These are phyloP conservation scores for Stenocarpella maydis DNA, from an alignment of 2,329 filamentous ascomycete species.

Conservation along the genomic window DNA sequence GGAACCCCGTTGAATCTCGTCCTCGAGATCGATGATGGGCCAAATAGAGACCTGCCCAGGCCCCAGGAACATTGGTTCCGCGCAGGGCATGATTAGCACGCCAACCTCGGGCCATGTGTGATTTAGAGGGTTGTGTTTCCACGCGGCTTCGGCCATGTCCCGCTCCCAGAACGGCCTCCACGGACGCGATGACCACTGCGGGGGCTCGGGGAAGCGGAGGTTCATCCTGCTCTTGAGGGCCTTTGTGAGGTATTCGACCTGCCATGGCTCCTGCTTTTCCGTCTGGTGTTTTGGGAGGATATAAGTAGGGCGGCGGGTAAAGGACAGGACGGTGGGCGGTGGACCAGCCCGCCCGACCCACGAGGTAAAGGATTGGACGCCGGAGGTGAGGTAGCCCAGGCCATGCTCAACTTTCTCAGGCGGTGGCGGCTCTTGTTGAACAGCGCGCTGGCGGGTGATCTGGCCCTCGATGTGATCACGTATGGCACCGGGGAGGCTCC, in stretches of 20 bases:
- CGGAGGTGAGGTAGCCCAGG: neutral
- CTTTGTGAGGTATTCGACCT: conserved; percentile 22
- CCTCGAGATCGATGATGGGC: conserved; percentile 31
- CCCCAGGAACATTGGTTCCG: conserved; percentile 33
- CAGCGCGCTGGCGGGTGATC: conserved; percentile 13
- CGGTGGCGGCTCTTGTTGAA: neutral
- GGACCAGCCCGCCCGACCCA: conserved; percentile 31
- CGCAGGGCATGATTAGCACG: conserved; percentile 32
- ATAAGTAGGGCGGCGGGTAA: conserved; percentile 34
- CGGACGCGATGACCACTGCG: conserved; percentile 19
- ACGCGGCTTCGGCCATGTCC: neutral
- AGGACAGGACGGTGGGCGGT: conserved; percentile 31
- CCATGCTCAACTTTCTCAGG: neutral
- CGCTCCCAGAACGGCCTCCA: conserved; percentile 9
- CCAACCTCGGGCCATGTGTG: conserved; percentile 26
- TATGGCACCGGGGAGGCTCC: neutral
- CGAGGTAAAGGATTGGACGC: neutral
- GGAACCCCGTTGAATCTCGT: conserved; percentile 1
- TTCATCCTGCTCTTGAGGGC: conserved; percentile 17
- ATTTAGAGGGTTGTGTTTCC: conserved; percentile 10
- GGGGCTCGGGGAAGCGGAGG: conserved; percentile 27
- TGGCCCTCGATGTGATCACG: conserved; percentile 26
- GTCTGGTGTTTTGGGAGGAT: conserved; percentile 28
- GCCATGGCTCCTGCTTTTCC: conserved; percentile 1
- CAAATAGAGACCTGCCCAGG: conserved; percentile 33